Evolutionary conservation across 306 rosid species (phyloP), one percentile per base, ranked within the genome.

Genomic region (Abrus precatorius): DNA sequence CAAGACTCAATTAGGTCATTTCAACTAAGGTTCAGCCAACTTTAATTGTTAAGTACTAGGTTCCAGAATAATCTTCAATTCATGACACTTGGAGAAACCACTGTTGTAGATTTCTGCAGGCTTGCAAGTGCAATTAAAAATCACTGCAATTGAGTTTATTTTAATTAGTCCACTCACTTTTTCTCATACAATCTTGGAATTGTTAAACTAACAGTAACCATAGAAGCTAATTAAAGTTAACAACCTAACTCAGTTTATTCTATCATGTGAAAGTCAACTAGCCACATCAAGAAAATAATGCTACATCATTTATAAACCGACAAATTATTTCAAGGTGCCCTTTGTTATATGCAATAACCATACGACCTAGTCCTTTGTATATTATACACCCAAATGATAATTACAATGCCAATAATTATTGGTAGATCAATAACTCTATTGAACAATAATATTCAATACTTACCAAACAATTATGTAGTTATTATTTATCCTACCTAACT

Each of bases 401-500:
- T 75, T 75, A 64, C 49, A 43, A 75, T 52, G 82, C 53, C 29
- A 62, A 71, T 12, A n/a, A 2, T 61, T 69, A 61, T 59, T 67
- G 33, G 55, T 64, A 63, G 9, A n/a, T 10, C 7, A 50, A 1
- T 54, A 6, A 74, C n/a, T 5, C 8, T 32, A 14, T 27, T 27
- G 45, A 48, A 36, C 80, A 36, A 69, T 9, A 41, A 9, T 50
- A 74, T 10, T 60, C 61, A 50, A 79, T 50, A 66, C 78, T 41
- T 52, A 61, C 63, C 61, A 40, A 61, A 40, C 50, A 47, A 59
- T 69, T 34, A 5, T 40, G 38, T 49, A 47, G 72, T 40, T 59
- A 68, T 68, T 62, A 59, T 3, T 67, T n/a, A 60, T 27, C 56
- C 40, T 78, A 84, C 81, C 87, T 79, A 79, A 84, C 69, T 50